Conservation (phyloP, 2,329 filamentous ascomycete species). For the Fusarium sp. region DNA sequence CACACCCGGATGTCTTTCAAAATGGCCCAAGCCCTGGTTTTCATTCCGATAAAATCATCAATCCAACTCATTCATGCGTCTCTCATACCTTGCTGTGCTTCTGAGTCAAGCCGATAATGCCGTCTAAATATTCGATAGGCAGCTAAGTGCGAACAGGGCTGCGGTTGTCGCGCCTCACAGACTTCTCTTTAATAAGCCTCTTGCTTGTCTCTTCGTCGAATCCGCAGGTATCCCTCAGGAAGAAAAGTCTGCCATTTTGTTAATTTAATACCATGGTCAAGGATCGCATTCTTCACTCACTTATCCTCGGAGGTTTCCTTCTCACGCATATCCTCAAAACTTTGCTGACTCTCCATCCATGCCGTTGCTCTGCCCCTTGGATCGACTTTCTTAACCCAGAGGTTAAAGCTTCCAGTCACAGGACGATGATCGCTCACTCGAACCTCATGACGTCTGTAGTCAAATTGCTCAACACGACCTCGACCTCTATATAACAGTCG, state of each 20-base stretch:
- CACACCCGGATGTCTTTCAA: constrained; percentile 23
- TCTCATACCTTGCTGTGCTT: constrained; percentile 6
- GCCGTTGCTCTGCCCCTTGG: constrained; percentile 72
- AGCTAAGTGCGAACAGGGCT: constrained; percentile 46
- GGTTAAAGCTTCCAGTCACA: constrained; percentile 85
- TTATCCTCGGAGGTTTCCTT: constrained; percentile 79
- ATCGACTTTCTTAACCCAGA: constrained; percentile 86
- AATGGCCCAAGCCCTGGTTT: constrained; percentile 23
- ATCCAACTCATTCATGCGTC: constrained; percentile 33
- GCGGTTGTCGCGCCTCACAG: constrained; percentile 46
- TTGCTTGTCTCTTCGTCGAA: constrained; percentile 67
- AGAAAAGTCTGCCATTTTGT: constrained; percentile 59
- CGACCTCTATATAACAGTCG: constrained; percentile 87
- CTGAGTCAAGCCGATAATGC: constrained; percentile 1
- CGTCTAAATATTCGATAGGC: constrained; percentile 12
- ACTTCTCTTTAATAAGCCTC: constrained; percentile 60
- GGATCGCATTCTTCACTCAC: constrained; percentile 65
- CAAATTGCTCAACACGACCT: constrained; percentile 85
- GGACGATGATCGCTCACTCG: constrained; percentile 92
- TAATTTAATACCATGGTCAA: constrained; percentile 28
- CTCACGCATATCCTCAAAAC: constrained; percentile 79
- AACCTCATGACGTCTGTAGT: constrained; percentile 91
- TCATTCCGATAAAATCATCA: constrained; percentile 38
- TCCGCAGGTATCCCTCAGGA: constrained; percentile 65
- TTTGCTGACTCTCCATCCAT: constrained; percentile 80